Conservation (phyloP, 805 yeast species). For the Lachancea lanzarotensis region DNA sequence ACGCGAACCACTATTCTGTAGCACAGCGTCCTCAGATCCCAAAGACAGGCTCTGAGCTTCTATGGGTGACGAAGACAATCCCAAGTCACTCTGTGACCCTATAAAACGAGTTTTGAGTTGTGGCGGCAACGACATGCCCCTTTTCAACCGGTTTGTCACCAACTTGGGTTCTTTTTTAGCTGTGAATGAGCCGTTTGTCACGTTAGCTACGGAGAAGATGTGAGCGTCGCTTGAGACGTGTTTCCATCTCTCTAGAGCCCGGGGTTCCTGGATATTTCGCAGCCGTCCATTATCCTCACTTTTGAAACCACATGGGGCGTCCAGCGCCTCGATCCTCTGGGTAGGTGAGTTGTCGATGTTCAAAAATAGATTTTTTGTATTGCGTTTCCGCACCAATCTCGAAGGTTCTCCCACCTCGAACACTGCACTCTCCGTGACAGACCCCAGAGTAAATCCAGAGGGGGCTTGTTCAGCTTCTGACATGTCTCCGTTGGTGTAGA, state of each 20-base stretch:
- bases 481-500: neutral
- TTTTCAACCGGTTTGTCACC: neutral
- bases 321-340: slow-evolving; percentile 2
- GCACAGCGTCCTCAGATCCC: neutral
- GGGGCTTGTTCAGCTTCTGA: no score
- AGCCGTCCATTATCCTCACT: no score
- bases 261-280: neutral
- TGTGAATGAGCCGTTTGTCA: slow-evolving; percentile 6
- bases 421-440: no score
- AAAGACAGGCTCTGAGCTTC: slow-evolving; percentile 1
- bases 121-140: slow-evolving; percentile 3
- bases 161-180: neutral
- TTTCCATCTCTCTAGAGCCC: neutral
- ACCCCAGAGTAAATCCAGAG: no score
- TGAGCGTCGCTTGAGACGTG: slow-evolving; percentile 21
- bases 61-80: neutral
- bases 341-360: slow-evolving; percentile 10
- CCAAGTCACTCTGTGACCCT: no score
- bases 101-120: neutral
- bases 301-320: neutral
- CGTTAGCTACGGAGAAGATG: slow-evolving; percentile 15
- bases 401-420: no score
- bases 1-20: neutral
- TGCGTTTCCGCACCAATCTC: slow-evolving; percentile 18
- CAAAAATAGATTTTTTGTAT: slow-evolving; percentile 28